Percentiles rank a stretch among this genome's conserved stretches.
Evolutionary conservation across 1,284 basidiomycete genomes (phyloP).

Genomic region (Athelia sp.): DNA sequence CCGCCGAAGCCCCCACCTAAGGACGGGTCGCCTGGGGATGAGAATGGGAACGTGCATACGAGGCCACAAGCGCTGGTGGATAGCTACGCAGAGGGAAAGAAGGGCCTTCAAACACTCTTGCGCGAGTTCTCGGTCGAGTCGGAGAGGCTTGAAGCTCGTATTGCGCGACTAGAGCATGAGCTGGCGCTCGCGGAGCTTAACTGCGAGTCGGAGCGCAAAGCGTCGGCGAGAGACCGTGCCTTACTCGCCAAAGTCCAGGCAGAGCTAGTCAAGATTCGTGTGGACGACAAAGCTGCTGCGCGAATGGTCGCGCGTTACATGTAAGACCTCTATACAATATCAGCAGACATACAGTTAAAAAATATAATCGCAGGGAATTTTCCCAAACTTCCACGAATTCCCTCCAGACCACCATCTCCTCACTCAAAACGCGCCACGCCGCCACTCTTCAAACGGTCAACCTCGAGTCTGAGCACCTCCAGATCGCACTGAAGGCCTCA

Average conservation of each 20-base stretch:
- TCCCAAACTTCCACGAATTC: constrained; percentile 75
- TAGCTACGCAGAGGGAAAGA: constrained; percentile 42
- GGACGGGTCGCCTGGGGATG: neutral
- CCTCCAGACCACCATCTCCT: constrained; percentile 61
- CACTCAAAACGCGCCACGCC: constrained; percentile 56
- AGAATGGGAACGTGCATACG: neutral
- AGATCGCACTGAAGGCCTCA: constrained; percentile 39
- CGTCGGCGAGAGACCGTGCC: constrained; percentile 34
- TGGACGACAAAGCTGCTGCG: constrained; percentile 76
- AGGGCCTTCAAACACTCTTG: constrained; percentile 43
- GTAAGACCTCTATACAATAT: constrained; percentile 36
- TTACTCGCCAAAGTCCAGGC: constrained; percentile 42
- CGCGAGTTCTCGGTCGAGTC: constrained; percentile 45
- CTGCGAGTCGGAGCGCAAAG: constrained; percentile 42
- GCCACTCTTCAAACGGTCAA: constrained; percentile 58
- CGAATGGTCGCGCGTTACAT: constrained; percentile 88
- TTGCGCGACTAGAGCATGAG: constrained; percentile 40
- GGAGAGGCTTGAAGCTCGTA: constrained; percentile 40
- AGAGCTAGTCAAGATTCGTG: constrained; percentile 54
- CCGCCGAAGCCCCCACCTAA: constrained; percentile 4
- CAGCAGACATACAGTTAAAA: constrained; percentile 5
- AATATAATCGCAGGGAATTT: constrained; percentile 58
- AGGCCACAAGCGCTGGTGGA: constrained; percentile 26
- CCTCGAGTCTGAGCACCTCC: constrained; percentile 35
- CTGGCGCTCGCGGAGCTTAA: constrained; percentile 36